These are phyloP conservation scores for Diutina sp. DNA, from an alignment of 1,139 yeast genomes.

Conservation along the genomic window DNA sequence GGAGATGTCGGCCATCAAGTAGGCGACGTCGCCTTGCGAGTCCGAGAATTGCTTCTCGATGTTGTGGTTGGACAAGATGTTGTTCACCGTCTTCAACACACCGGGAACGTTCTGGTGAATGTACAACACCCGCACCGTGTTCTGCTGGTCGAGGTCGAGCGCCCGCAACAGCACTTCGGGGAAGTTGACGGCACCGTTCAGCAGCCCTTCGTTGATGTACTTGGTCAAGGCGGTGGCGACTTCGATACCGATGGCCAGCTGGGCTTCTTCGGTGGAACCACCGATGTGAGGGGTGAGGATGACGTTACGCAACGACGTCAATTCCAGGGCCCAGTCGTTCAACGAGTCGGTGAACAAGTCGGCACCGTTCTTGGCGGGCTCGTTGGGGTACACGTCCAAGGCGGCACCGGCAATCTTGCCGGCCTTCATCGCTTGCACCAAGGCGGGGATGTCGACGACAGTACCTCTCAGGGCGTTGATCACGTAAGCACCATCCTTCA, in stretches of 20 bases:
- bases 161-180: constrained; percentile 94
- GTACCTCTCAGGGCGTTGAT: constrained; percentile 98
- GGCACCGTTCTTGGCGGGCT: constrained; percentile 95
- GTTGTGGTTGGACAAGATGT: constrained; percentile 87
- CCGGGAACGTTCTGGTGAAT: constrained; percentile 98
- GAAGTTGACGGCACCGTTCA: constrained; percentile 97
- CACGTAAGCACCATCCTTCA: constrained; percentile 92
- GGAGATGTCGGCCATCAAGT: constrained; percentile 94
- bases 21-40: constrained; percentile 91
- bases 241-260: constrained; percentile 93
- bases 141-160: constrained; percentile 75
- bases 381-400: constrained; percentile 90
- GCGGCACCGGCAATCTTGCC: constrained; percentile 98
- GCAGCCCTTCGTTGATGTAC: constrained; percentile 91
- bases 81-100: constrained; percentile 94
- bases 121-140: constrained; percentile 86
- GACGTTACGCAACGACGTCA: constrained; percentile 73
- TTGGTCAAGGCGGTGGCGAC: constrained; percentile 78
- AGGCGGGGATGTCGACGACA: constrained; percentile 90
- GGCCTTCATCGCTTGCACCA: constrained; percentile 79
- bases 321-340: constrained; percentile 77
- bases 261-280: constrained; percentile 99
- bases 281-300: constrained; percentile 97
- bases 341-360: constrained; percentile 57
- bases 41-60: constrained; percentile 97